Conservation (phyloP, 140 eudicot genomes). For the Anethum foeniculum region DNA sequence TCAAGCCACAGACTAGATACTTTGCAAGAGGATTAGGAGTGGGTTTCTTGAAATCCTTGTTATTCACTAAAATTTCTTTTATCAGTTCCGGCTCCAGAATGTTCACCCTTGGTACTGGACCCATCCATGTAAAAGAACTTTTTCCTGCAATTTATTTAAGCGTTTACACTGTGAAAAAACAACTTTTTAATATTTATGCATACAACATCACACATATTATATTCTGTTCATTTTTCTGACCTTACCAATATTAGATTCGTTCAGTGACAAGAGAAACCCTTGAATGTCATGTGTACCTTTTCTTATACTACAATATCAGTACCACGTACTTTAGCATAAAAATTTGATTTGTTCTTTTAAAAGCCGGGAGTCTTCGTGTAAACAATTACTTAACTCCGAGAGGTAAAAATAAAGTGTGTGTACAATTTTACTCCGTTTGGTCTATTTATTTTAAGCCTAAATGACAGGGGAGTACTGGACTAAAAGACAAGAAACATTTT, state of each 20-base stretch:
- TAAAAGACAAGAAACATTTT: too few relatives aligned
- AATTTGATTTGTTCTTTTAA: background rate
- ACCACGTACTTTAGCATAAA: background rate
- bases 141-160: conserved; percentile 31
- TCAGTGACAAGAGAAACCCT: background rate
- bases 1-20: conserved; percentile 33
- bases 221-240: background rate
- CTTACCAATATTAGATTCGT: background rate
- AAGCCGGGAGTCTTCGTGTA: background rate
- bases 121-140: conserved; percentile 48
- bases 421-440: background rate
- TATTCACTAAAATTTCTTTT: conserved; percentile 45
- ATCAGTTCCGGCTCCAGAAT: conserved; percentile 55
- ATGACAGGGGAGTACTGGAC: too few relatives aligned
- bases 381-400: background rate
- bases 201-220: background rate
- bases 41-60: conserved; percentile 43
- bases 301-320: background rate
- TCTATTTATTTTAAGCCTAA: background rate
- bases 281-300: background rate
- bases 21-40: conserved; percentile 42
- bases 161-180: background rate
- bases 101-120: conserved; percentile 45
- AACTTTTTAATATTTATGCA: background rate
- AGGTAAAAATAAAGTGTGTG: background rate